Base-by-base conservation (phyloP, 306 rosid species). In the Vigna mungo region DNA sequence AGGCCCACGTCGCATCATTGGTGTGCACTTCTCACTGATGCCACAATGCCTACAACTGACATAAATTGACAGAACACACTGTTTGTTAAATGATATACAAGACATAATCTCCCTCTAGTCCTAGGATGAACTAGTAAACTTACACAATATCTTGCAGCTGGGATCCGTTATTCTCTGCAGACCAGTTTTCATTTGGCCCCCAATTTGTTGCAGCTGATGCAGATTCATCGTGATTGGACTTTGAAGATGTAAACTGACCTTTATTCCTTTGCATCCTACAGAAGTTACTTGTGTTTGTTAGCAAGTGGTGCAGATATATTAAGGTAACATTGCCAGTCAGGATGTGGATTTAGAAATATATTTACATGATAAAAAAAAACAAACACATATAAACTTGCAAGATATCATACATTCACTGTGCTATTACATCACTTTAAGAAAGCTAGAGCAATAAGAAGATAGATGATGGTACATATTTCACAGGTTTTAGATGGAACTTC, bases 1-100 rank as follows among this genome's bases (percentile, higher is more conserved):
- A 62, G 96, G 96, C 75, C 96, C 96, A 18, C 91, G 93, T 34
- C 96, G 85, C 96, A 91, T 91, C 91, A 89, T 89, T 60, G 93
- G 96, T 7, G 96, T 91, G 74, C 80, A 76, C 78, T 89, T 91
- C 84, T 87, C 92, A 67, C 86, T 86, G 41, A 55, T 89, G 75
- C 96, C 92, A 86, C 96, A 91, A 70, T 91, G 96, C 78, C 86
- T 83, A 75, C 96, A 91, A 62, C 96, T 90, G 82, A 63, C 53
- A 86, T 47, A 10, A 66, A 62, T 75, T 14, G 74, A 66, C 68
- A 62, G 18, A 48, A 70, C 64, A 84, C 18, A 60, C 48, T 43
- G 21, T 54, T 77, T 51, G 56, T 34, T 23, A 72, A 77, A 30
- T 21, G 18, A 13, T 65, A 32, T 76, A 41, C 65, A 71, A 55